Base-by-base conservation (phyloP, 805 yeast genomes). In the Pichia eremophila region DNA sequence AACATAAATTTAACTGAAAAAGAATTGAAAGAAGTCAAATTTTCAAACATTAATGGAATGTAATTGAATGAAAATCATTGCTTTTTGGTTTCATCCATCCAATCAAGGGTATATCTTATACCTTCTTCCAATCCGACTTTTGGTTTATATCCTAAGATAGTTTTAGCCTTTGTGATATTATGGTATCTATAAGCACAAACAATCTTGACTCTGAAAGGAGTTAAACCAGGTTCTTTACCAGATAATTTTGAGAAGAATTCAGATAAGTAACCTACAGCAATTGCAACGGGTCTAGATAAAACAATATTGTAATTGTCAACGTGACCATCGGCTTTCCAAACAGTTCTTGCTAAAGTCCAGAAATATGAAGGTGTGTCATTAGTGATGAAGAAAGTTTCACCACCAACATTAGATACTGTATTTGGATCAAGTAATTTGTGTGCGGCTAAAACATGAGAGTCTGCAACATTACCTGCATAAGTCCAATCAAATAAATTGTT, bases 391-490 rank as follows among this genome's bases (percentile, higher is more conserved):
- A 88, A 93, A 2, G 83, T 77, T 63, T 91, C 87, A 46, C 99
- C 99, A 6, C 87, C 83, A 25, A 91, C 80, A 28, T 59, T 53
- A 0, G 57, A 48, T 10, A 74, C 69, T 15, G 68, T 55, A 8
- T 55, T 55, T 7, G 75, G 69, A 48, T 77, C 70, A 44, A 87
- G 64, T 18, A 90, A 64, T 63, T 81, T 81, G 58, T 84, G 70
- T 7, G 96, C 95, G 1, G 98, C 99, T 44, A 93, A 70, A 10
- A 91, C 91, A 63, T 93, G 99, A 10, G 97, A 83, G 65, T 89
- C 95, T 0, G 99, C 98, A 38, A 95, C 98, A 66, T 93, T 93
- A 12, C 97, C 98, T n/a, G 84, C 98, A 61, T 89, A 93, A 0
- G 98, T 88, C 86, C 96, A 90, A 64, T 93, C 99, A 59, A 91